Evolutionary conservation across 2,329 filamentous ascomycete genomes (phyloP).

Genomic region (Cercospora sp.): DNA sequence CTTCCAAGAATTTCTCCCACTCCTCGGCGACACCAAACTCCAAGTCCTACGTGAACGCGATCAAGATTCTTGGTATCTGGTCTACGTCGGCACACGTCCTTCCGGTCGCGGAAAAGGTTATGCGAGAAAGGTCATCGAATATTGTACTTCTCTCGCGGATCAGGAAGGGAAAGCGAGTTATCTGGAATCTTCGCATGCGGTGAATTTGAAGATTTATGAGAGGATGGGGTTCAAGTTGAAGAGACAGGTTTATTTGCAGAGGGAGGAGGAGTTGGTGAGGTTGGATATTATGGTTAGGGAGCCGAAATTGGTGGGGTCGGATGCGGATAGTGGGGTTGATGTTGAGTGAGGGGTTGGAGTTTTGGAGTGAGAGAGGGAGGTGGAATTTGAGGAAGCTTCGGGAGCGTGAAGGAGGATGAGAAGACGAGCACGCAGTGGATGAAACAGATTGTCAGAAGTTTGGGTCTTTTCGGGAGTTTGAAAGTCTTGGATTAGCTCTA

Average conservation of each 20-base stretch:
- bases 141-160: conserved; percentile 70
- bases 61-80: conserved; percentile 73
- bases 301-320: conserved; percentile 45
- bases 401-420: not conserved
- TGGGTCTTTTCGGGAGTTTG: not conserved
- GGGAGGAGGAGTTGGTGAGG: conserved; percentile 59
- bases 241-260: conserved; percentile 63
- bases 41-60: conserved; percentile 68
- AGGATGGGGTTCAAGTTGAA: conserved; percentile 71
- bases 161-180: conserved; percentile 68
- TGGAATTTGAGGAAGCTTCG: too few relatives aligned
- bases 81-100: conserved; percentile 77
- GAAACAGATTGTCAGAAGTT: conserved; percentile 23
- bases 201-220: conserved; percentile 70
- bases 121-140: conserved; percentile 67
- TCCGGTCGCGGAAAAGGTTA: conserved; percentile 70
- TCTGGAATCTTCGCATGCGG: conserved; percentile 71
- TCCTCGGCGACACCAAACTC: conserved; percentile 71
- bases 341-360: conserved; percentile 11
- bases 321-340: conserved; percentile 28
- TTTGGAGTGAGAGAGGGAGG: not conserved
- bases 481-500: conserved; percentile 9
- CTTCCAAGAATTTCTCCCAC: conserved; percentile 73
- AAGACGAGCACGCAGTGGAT: conserved; percentile 14
- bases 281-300: conserved; percentile 83